Base-by-base conservation (phyloP, 768 basidiomycete genomes). In the Termitomyces sp. region DNA sequence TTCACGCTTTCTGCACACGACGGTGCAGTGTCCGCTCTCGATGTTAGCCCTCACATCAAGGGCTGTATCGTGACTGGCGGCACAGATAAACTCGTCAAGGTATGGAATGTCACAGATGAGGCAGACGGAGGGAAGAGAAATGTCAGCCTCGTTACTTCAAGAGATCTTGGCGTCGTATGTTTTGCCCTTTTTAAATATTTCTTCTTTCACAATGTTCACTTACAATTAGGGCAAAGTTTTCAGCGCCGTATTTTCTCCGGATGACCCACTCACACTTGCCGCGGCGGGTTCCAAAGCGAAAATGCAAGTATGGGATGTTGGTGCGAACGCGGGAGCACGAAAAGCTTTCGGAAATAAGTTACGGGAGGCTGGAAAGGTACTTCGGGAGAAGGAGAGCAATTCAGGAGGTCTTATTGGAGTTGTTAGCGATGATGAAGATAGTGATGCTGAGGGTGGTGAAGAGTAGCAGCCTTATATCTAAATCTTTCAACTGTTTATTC, bases 1-100 rank as follows among this genome's bases (percentile, higher is more conserved):
- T 98, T 95, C 75, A 98, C 93, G 5, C 77, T 99, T 14, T 84
- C 91, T 7, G 96, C 97, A 0, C 97, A 99, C 71, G 92, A 98
- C 61, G 93, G 93, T 16, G 87, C 94, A 0, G 88, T 85, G 10
- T 92, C 93, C 3, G 87, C 91, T 1, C 77, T 99, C 49, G 97
- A 98, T 70, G 82, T 98, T 62, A 97, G 93, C 70, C 87, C 94
- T 4, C 87, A 93, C 68, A 81, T 98, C 43, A 86, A 84, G 56
- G 97, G 97, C 1, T 95, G 92, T 72, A 78, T 99, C 64, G 93
- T 83, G 18, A 98, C 97, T 0, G 97, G 96, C 20, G 97, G 97
- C 2, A 87, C 89, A 20, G 97, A 98, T 78, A 97, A 95, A 70
- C 76, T 93, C 36, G 92, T 97, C 70, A 98, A 98, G 72, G 79